Percentiles rank a stretch among this genome's conserved stretches.
Evolutionary conservation across 2,329 filamentous ascomycete genomes (phyloP).

Genomic region (Parastagonospora avenae): DNA sequence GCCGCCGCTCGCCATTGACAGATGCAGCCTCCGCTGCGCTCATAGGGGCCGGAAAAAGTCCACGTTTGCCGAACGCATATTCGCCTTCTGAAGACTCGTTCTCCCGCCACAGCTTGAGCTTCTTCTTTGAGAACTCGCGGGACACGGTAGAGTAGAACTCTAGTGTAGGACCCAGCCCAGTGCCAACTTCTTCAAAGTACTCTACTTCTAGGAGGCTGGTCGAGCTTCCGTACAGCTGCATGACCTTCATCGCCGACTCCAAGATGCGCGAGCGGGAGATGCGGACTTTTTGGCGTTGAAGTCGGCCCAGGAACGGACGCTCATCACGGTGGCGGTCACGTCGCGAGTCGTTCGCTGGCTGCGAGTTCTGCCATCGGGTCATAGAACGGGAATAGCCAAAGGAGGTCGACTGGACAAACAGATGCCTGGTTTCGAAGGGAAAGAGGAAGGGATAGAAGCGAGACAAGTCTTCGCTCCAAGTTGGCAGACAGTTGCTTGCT

Average conservation of each 20-base stretch:
- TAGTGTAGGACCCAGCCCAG: slow-evolving; percentile 89
- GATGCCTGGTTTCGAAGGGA: slow-evolving; percentile 93
- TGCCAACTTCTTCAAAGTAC: slow-evolving; percentile 98
- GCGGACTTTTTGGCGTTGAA: slow-evolving; percentile 96
- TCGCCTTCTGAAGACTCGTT: slow-evolving; percentile 79
- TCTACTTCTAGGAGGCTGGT: slow-evolving; percentile 96
- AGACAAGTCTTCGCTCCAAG: slow-evolving; percentile 94
- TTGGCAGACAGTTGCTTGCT: slow-evolving; percentile 92
- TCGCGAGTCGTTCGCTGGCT: slow-evolving; percentile 78
- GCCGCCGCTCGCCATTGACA: slow-evolving; percentile 83
- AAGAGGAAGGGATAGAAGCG: slow-evolving; percentile 96
- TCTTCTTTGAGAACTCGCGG: slow-evolving; percentile 96
- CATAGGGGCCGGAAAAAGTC: slow-evolving; percentile 90
- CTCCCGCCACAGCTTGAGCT: slow-evolving; percentile 94
- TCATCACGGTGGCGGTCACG: slow-evolving; percentile 85
- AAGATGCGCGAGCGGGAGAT: slow-evolving; percentile 94
- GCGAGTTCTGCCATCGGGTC: slow-evolving; percentile 94
- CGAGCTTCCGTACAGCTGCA: slow-evolving; percentile 97
- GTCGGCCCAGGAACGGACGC: slow-evolving; percentile 83
- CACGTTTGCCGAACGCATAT: slow-evolving; percentile 81
- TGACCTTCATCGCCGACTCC: slow-evolving; percentile 96
- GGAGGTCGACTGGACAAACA: slow-evolving; percentile 96
- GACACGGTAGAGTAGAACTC: slow-evolving; percentile 99
- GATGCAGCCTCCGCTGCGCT: slow-evolving; percentile 74
- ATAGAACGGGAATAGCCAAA: slow-evolving; percentile 98